phyloP scores from a whole-genome alignment of 108 stramenopile genomes.

The Pseudonitzschia multiseries region DNA sequence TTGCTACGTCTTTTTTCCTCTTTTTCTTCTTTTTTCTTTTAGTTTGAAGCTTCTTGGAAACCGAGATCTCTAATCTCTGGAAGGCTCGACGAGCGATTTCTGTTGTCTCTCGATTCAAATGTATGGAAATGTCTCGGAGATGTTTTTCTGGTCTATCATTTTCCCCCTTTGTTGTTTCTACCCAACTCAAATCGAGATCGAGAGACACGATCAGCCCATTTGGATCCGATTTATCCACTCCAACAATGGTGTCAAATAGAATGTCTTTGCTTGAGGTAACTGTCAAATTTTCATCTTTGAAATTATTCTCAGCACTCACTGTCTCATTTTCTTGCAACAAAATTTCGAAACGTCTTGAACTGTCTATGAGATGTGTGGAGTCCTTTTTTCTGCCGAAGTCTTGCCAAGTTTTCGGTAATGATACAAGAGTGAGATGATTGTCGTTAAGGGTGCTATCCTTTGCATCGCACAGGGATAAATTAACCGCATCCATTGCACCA shows the following conservation, averaged over 20 bases:
- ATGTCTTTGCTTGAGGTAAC: background rate
- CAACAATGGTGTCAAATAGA: background rate
- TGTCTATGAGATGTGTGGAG: background rate
- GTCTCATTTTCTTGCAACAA: background rate
- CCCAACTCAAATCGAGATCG: slow-evolving; percentile 11
- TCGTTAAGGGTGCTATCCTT: background rate
- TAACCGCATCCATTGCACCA: background rate
- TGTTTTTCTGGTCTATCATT: background rate
- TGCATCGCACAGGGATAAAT: background rate
- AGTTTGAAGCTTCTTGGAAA: background rate
- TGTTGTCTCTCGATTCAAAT: slow-evolving; percentile 4
- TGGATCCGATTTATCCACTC: background rate
- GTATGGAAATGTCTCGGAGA: background rate
- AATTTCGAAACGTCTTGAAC: background rate
- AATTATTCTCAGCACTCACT: background rate
- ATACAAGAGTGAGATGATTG: background rate
- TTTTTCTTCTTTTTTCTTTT: slow-evolving; percentile 1
- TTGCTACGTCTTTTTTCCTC: background rate
- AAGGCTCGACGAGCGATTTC: background rate
- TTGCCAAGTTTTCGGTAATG: background rate
- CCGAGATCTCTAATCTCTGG: slow-evolving; percentile 8
- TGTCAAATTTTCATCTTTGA: background rate
- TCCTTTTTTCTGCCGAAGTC: slow-evolving; percentile 11
- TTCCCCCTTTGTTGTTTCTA: background rate
- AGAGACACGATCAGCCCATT: background rate